Evolutionary conservation across 768 basidiomycete genomes (phyloP), one percentile per base, ranked within the genome.

Genomic region (Rubroboletus satanas): DNA sequence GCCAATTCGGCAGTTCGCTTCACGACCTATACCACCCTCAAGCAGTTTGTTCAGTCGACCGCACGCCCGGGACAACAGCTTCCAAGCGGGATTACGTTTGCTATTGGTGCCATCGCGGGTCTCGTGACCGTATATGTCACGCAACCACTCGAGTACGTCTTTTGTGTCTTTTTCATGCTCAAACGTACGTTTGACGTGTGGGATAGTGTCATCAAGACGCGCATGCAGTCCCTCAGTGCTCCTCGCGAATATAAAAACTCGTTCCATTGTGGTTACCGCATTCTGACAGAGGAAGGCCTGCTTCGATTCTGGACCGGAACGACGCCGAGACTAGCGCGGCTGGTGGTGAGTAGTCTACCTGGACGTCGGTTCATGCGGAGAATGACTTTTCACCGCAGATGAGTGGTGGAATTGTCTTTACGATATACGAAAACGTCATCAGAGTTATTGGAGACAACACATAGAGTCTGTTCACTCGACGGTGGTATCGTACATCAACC

Each of bases 1-100:
- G 96, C 95, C 39, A 99, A 98, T 69, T 98, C 94, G 5, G 94
- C 97, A 10, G 84, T 98, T 31, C 82, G 96, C 32, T 98, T 98
- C 75, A 94, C 95, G 45, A 93, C 93, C 0, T 98, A 98, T 72
- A 83, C 90, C 3, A 96, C 92, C 0, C 77, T 98, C 55, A 98
- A 97, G 73, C 93, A 97, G 64, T 83, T 93, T 60, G 92, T 93
- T 1, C 93, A 93, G 66, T 88, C 93, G 23, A 86, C 83, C 17
- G 79, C 87, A 1, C 80, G 88, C 33, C 85, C 93, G 0, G 94
- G 94, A 4, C 89, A 93, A 63, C 80, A 83, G 2, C 76, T 98
- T 5, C 96, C 97, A 0, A 85, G 78, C 46, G 83, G 88, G 15
- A 85, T 98, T 61, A 98, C 96, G 0, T 98, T 98, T 68, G 93